A percentile compares a stretch with the other conserved stretches of the same genome.
Conservation (phyloP, 805 yeast species). For the Schwanniomyces pseudopolymorphus region DNA sequence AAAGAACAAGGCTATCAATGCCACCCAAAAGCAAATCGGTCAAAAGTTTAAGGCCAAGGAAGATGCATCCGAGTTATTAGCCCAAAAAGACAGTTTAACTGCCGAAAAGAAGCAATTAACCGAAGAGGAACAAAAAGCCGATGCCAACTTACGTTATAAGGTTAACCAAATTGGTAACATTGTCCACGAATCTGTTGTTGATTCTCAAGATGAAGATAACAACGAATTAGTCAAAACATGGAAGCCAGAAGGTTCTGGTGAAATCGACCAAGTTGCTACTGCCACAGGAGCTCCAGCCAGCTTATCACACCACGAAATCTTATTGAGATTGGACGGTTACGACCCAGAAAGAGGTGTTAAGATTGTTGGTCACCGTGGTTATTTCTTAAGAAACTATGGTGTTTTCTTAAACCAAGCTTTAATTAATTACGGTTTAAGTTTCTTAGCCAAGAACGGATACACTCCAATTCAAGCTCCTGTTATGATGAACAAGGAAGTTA, state of each 20-base stretch:
- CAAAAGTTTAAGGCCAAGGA: slow-evolving; percentile 90
- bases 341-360: slow-evolving; percentile 99
- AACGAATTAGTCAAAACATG: slow-evolving; percentile 85
- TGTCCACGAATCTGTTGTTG: slow-evolving; percentile 89
- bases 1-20: slow-evolving; percentile 82
- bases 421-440: slow-evolving; percentile 90
- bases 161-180: slow-evolving; percentile 91
- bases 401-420: slow-evolving; percentile 97
- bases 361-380: slow-evolving; percentile 98
- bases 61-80: slow-evolving; percentile 82
- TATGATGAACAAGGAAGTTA: slow-evolving; percentile 99
- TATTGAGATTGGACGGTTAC: slow-evolving; percentile 92
- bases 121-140: slow-evolving; percentile 76
- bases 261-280: slow-evolving; percentile 64
- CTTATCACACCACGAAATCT: slow-evolving; percentile 92
- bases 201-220: slow-evolving; percentile 85
- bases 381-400: slow-evolving; percentile 91
- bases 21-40: slow-evolving; percentile 91
- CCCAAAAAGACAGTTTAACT: slow-evolving; percentile 73
- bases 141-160: slow-evolving; percentile 68
- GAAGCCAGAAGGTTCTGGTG: slow-evolving; percentile 71
- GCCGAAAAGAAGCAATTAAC: slow-evolving; percentile 66
- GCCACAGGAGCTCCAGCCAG: slow-evolving; percentile 75
- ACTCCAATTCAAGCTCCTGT: slow-evolving; percentile 96
- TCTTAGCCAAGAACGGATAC: slow-evolving; percentile 77